Evolutionary conservation across 176 grass and related monocot species (phyloP).

Genomic region (Miscanthus lutarioriparius): DNA sequence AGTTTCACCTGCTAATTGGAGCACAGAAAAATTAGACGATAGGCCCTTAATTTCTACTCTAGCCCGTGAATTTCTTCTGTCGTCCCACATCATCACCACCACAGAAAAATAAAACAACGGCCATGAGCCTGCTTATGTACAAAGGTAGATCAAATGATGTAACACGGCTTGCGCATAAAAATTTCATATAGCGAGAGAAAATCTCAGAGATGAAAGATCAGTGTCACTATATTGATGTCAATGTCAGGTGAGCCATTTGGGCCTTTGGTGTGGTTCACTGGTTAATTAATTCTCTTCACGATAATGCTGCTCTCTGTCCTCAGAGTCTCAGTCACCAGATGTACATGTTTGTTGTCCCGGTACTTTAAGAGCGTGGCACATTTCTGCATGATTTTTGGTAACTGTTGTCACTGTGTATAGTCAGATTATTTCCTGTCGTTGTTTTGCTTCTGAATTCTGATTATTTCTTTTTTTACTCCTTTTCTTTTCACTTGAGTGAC

Average conservation of each 20-base stretch:
- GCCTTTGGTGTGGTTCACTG: not conserved
- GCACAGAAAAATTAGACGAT: conserved; percentile 32
- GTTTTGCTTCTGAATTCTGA: not conserved
- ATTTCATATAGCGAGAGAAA: not conserved
- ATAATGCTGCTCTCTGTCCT: not conserved
- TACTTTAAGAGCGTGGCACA: not conserved
- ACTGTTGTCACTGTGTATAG: not conserved
- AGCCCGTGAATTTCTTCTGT: not conserved
- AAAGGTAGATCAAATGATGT: not conserved
- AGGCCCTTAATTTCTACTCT: not conserved
- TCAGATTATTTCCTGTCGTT: not conserved
- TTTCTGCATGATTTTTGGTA: not conserved
- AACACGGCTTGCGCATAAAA: not conserved
- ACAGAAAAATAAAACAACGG: conserved; percentile 1
- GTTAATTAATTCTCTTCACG: not conserved
- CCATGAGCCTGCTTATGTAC: not conserved
- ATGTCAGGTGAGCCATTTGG: not conserved
- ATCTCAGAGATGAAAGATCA: not conserved
- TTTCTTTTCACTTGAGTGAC: not conserved
- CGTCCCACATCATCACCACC: not conserved
- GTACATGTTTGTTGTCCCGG: not conserved
- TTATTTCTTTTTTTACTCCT: not conserved
- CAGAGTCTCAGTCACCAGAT: not conserved
- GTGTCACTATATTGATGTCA: not conserved
- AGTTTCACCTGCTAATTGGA: conserved; percentile 71